Percentiles rank a stretch among this genome's conserved stretches.
phyloP scores from a whole-genome alignment of 1,139 yeast genomes.

The Sugiyamaella japonica region DNA sequence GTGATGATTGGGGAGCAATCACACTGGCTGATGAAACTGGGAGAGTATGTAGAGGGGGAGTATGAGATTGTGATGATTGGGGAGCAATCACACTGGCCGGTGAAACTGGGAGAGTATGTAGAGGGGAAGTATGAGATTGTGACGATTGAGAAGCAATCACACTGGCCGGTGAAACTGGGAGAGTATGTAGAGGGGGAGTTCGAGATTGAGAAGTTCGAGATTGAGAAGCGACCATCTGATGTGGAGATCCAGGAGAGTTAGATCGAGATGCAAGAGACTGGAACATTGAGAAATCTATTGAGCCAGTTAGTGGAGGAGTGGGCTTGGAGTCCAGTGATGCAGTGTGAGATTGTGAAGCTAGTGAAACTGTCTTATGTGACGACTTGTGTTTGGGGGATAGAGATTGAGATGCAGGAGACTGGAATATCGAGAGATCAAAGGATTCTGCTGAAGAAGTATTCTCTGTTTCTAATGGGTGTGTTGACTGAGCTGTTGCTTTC shows the following conservation, averaged over 20 bases:
- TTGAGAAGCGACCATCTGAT: too few species aligned
- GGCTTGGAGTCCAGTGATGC: too few species aligned
- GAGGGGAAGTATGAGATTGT: too few species aligned
- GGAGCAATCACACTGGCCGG: not conserved
- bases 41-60: not conserved
- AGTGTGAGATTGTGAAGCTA: too few species aligned
- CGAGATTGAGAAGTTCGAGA: too few species aligned
- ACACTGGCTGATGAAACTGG: slow-evolving; percentile 2
- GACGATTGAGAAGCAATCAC: too few species aligned
- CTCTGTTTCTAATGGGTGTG: not conserved
- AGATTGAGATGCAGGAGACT: slow-evolving; percentile 1
- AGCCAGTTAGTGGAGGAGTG: not conserved
- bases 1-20: too few species aligned
- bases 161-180: slow-evolving; percentile 3
- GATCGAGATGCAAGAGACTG: slow-evolving; percentile 4
- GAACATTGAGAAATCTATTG: slow-evolving; percentile 10
- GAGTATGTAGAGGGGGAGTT: too few species aligned
- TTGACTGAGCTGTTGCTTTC: too few species aligned
- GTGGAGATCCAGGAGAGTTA: not conserved
- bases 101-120: too few species aligned
- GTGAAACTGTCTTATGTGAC: too few species aligned
- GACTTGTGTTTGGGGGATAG: not conserved
- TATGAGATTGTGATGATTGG: not conserved
- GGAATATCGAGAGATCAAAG: slow-evolving; percentile 10
- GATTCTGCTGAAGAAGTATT: not conserved